phyloP scores from a whole-genome alignment of 345 rosid genomes.

The Pistacia integerrima region DNA sequence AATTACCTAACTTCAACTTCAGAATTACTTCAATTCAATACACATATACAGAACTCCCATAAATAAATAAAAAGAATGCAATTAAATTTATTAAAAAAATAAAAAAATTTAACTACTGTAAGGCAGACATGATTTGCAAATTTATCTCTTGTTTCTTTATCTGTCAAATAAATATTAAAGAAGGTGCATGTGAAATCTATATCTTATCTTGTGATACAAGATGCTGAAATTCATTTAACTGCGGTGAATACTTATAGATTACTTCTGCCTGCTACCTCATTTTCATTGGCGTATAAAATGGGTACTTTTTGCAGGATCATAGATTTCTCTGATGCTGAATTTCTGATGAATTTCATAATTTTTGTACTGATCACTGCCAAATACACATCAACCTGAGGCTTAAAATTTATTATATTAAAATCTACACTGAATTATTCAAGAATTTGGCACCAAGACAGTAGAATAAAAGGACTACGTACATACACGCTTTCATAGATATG shows the following conservation, averaged over 20 bases:
- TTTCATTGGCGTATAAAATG: not conserved
- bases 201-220: not conserved
- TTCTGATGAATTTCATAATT: not conserved
- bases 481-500: conserved; percentile 11
- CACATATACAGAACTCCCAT: not conserved
- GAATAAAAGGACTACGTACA: not conserved
- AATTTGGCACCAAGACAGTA: not conserved
- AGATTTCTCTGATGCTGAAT: not conserved
- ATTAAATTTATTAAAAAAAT: no score
- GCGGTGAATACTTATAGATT: not conserved
- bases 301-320: not conserved
- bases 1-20: conserved; percentile 1
- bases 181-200: conserved; percentile 9
- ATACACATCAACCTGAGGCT: not conserved
- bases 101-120: no score
- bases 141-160: not conserved
- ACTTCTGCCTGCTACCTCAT: not conserved
- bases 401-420: no score
- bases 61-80: no score
- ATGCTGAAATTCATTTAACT: conserved; percentile 4
- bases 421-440: not conserved
- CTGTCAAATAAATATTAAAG: not conserved
- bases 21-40: no score
- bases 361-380: not conserved
- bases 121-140: not conserved